A percentile compares a stretch with the other conserved stretches of the same genome.
Evolutionary conservation across 768 basidiomycete species (phyloP).

Genomic region (Auriscalpium vulgare): DNA sequence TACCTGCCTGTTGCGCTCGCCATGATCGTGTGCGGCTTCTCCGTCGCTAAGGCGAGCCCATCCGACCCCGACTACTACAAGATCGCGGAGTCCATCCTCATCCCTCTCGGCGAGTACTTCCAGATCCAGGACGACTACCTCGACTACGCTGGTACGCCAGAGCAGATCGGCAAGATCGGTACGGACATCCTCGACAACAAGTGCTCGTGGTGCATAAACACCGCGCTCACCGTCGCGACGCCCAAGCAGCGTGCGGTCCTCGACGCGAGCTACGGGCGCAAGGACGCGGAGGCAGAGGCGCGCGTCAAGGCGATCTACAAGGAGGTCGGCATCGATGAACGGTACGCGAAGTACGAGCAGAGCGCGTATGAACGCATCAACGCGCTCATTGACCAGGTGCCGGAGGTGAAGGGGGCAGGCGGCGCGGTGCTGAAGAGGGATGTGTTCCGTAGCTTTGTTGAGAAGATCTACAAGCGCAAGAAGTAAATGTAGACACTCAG

Average conservation of each 20-base stretch:
- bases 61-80: constrained; percentile 54
- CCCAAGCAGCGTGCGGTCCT: constrained; percentile 48
- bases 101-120: constrained; percentile 96
- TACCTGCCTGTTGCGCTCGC: constrained; percentile 96
- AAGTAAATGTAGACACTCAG: constrained; percentile 25
- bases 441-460: constrained; percentile 79
- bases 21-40: constrained; percentile 68
- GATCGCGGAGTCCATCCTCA: constrained; percentile 67
- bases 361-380: constrained; percentile 58
- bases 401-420: constrained; percentile 37
- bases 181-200: constrained; percentile 98
- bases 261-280: constrained; percentile 59
- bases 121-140: constrained; percentile 91
- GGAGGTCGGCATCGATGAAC: constrained; percentile 52
- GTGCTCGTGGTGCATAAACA: constrained; percentile 93
- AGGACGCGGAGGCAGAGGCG: constrained; percentile 46
- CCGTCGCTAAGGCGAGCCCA: constrained; percentile 34
- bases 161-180: constrained; percentile 90
- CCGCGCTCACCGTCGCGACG: constrained; percentile 54
- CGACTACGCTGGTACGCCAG: constrained; percentile 83
- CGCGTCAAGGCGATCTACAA: constrained; percentile 66
- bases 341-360: constrained; percentile 77
- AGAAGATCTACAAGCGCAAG: constrained; percentile 65
- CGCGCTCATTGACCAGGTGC: constrained; percentile 62
- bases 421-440: constrained; percentile 43